Evolutionary conservation across 2,329 filamentous ascomycete species (phyloP).

Genomic region (Exophiala sp.): DNA sequence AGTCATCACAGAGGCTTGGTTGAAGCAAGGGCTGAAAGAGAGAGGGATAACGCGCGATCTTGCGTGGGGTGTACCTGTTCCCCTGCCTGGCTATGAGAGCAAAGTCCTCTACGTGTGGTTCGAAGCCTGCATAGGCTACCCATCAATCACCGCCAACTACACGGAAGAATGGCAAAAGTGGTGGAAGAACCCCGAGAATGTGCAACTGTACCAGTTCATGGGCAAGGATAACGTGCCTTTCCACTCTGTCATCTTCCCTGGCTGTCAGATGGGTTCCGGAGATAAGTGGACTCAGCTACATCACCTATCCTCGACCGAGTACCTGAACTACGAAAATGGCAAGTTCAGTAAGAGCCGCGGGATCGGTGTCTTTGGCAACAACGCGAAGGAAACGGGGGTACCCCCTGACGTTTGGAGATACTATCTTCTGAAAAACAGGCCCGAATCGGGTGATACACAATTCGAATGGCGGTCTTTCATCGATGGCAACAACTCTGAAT

Average conservation of each 20-base stretch:
- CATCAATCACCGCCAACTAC: slow-evolving; percentile 90
- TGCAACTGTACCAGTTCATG: slow-evolving; percentile 91
- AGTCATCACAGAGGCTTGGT: slow-evolving; percentile 46
- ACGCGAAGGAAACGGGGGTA: slow-evolving; percentile 80
- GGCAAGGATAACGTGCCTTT: slow-evolving; percentile 88
- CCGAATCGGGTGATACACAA: slow-evolving; percentile 81
- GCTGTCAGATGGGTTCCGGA: slow-evolving; percentile 75
- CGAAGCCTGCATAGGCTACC: slow-evolving; percentile 88
- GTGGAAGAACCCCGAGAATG: slow-evolving; percentile 88
- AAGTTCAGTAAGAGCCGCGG: slow-evolving; percentile 92
- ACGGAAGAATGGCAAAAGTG: slow-evolving; percentile 87
- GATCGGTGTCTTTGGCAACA: slow-evolving; percentile 87
- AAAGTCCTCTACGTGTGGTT: slow-evolving; percentile 94
- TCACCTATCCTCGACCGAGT: slow-evolving; percentile 84
- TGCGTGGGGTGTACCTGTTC: slow-evolving; percentile 75
- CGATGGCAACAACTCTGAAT: slow-evolving; percentile 79
- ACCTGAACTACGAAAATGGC: slow-evolving; percentile 80
- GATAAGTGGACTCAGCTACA: slow-evolving; percentile 88
- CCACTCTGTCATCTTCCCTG: slow-evolving; percentile 90
- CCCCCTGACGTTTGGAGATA: slow-evolving; percentile 88
- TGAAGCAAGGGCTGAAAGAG: slow-evolving; percentile 74
- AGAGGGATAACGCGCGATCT: slow-evolving; percentile 90
- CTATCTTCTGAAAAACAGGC: slow-evolving; percentile 80
- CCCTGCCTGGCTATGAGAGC: slow-evolving; percentile 60
- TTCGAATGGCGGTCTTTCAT: slow-evolving; percentile 88